These are phyloP conservation scores for Termitomyces sp. DNA, from an alignment of 768 basidiomycete genomes.

Conservation along the genomic window DNA sequence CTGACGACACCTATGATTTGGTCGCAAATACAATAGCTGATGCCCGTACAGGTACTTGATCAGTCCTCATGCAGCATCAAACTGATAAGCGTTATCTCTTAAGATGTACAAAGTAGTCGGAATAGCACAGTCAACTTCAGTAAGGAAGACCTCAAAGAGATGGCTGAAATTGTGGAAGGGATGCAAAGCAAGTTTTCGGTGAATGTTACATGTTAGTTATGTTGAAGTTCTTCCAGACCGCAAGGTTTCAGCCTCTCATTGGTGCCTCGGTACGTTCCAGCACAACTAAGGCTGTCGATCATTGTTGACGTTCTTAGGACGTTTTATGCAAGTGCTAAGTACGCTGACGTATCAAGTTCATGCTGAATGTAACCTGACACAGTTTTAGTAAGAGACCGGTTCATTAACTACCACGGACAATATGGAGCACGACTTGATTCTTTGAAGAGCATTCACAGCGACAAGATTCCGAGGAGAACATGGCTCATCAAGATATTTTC, in stretches of 20 bases:
- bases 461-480: constrained; percentile 20
- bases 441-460: constrained; percentile 16
- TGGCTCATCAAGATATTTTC: constrained; percentile 38
- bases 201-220: not conserved
- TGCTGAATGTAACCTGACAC: not conserved
- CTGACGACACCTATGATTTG: not conserved
- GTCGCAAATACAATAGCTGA: constrained; percentile 3
- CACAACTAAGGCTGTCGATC: not conserved
- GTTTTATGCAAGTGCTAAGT: not conserved
- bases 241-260: not conserved
- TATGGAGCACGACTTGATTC: constrained; percentile 33
- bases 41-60: constrained; percentile 5
- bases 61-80: not conserved
- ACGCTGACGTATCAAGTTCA: not conserved
- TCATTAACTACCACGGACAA: constrained; percentile 38
- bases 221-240: not conserved
- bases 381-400: constrained; percentile 16
- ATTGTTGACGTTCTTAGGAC: not conserved
- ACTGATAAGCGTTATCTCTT: not conserved
- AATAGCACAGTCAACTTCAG: constrained; percentile 1
- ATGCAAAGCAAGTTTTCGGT: not conserved
- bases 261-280: constrained; percentile 6
- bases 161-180: constrained; percentile 5
- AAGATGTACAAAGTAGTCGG: not conserved
- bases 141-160: constrained; percentile 2